Evolutionary conservation across 2,329 filamentous ascomycete species (phyloP), one percentile per base, ranked within the genome.

Genomic region (Aureobasidium uvarum): DNA sequence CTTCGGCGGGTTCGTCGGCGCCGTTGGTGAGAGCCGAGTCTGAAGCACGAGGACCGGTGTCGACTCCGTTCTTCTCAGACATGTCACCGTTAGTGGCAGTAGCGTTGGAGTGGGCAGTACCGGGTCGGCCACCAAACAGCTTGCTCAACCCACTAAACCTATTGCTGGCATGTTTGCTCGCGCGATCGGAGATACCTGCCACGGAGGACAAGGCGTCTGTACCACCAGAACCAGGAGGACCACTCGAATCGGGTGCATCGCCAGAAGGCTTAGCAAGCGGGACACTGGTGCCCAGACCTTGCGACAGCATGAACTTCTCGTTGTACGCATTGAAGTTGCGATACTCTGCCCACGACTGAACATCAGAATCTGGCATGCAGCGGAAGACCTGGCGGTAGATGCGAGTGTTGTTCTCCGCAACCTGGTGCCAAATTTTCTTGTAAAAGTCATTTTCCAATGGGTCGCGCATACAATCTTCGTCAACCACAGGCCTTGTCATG

Each of bases 281-380:
- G 76, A 75, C 81, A 71, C 74, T 89, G 78, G 79, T 81, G 31
- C 85, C 75, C 70, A 79, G 71, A 71, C 81, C 75, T 81, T 91
- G 76, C 71, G 84, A 77, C 71, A 89, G 87, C 65, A 85, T 84
- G 80, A 99, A 97, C 52, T 87, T 85, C 70, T 89, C 86, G 20
- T 84, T 83, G 74, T 97, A 98, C 5, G 87, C 84, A 63, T 85
- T 83, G 73, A 90, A 96, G 70, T 96, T 89, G 68, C 91, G 89
- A 77, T 99, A 99, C 69, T 96, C 90, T 70, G 90, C 88, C 95
- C 95, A 99, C 50, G 90, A 94, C 69, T 87, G 89, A 31, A 96
- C 95, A 73, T 97, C 92, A 60, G 88, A 97, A 75, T 99, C 95
- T 1, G 95, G 95, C 90, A 96, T 96, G 77, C 93, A 97, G 54